These are phyloP conservation scores for Neoascochyta sp. DNA, from an alignment of 2,329 filamentous ascomycete species.

Conservation along the genomic window DNA sequence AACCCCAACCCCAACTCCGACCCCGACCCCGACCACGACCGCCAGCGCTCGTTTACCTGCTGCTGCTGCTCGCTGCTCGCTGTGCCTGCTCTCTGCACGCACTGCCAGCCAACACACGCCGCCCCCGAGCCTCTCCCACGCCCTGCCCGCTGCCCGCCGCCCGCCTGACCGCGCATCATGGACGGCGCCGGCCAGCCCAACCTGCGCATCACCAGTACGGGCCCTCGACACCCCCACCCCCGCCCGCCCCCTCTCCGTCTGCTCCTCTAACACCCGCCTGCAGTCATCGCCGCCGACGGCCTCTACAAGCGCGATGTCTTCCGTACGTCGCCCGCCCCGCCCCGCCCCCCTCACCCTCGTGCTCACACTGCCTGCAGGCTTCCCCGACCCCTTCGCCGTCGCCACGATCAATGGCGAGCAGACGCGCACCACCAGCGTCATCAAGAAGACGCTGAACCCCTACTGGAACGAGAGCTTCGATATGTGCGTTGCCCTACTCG, in stretches of 20 bases:
- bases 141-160: constrained; percentile 1
- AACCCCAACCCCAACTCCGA: no score
- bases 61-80: no score
- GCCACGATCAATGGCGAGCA: constrained; percentile 97
- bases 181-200: constrained; percentile 62
- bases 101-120: no score
- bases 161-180: constrained; percentile 32
- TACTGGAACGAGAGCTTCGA: constrained; percentile 99
- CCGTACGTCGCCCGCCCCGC: constrained; percentile 58
- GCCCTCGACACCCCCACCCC: constrained; percentile 4
- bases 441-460: constrained; percentile 96
- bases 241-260: no score
- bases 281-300: constrained; percentile 97
- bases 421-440: constrained; percentile 95
- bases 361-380: constrained; percentile 59
- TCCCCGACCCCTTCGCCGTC: constrained; percentile 96
- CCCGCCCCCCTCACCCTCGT: constrained; percentile 6
- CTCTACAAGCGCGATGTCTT: constrained; percentile 99
- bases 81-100: background rate
- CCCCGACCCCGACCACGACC: no score
- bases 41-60: no score
- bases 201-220: constrained; percentile 85
- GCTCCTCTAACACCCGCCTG: constrained; percentile 30
- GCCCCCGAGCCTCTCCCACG: background rate
- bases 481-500: constrained; percentile 61